A percentile compares a stretch with the other conserved stretches of the same genome.
Conservation (phyloP, 345 rosid species). For the Populus euphratica region DNA sequence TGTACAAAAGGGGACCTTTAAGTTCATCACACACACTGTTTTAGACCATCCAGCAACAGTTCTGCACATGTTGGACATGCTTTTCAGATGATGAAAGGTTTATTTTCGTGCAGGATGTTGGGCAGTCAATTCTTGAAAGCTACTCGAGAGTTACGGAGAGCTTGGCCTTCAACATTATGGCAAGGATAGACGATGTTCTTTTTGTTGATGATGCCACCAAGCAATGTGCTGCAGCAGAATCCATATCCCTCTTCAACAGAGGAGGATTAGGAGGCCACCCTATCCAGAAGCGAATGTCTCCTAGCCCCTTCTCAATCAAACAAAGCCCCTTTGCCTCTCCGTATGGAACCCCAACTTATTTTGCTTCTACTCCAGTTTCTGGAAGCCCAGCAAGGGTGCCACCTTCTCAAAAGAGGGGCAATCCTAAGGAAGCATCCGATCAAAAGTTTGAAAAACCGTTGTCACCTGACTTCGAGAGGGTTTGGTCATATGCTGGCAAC, state of each 20-base stretch:
- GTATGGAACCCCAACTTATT: constrained; percentile 62
- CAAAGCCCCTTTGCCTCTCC: constrained; percentile 67
- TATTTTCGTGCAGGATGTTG: constrained; percentile 68
- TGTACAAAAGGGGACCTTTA: no score
- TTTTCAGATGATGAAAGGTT: neutral
- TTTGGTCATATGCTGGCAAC: constrained; percentile 76
- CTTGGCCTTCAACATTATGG: constrained; percentile 92
- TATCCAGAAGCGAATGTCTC: constrained; percentile 67
- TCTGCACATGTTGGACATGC: neutral
- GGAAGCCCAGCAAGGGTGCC: constrained; percentile 21
- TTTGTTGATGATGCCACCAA: constrained; percentile 74
- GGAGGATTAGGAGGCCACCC: constrained; percentile 58
- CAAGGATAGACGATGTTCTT: constrained; percentile 96
- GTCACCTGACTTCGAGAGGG: constrained; percentile 50
- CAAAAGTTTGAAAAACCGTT: constrained; percentile 32
- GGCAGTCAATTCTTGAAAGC: constrained; percentile 93
- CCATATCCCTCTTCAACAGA: constrained; percentile 59
- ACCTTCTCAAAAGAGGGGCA: constrained; percentile 31
- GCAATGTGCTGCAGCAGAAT: constrained; percentile 54
- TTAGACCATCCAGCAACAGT: neutral
- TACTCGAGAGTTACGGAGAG: constrained; percentile 99
- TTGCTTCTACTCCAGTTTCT: constrained; percentile 31
- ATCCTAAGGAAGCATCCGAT: constrained; percentile 40
- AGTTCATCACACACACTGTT: neutral
- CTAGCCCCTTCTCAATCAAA: constrained; percentile 65